Percentiles rank a stretch among this genome's conserved stretches.
phyloP scores from a whole-genome alignment of 441 rosid species.

The Adansonia rubrostipa region DNA sequence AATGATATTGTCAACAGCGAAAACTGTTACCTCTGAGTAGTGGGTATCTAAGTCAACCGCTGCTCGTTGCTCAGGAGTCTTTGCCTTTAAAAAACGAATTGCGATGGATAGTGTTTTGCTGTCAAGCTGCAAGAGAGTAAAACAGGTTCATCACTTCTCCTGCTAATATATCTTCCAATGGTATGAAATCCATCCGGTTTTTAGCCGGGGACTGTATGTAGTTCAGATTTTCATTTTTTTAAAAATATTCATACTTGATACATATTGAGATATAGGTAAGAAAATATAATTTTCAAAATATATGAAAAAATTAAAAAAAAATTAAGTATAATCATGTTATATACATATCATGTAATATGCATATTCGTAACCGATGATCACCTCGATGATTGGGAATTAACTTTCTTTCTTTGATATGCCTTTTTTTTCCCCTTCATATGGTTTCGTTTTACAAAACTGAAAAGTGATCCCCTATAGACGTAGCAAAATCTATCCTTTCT shows the following conservation, averaged over 20 bases:
- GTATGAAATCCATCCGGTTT: background rate
- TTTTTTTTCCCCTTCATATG: background rate
- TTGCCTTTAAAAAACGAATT: slow-evolving; percentile 84
- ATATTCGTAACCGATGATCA: too few relatives aligned
- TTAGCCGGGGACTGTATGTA: background rate
- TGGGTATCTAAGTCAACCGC: slow-evolving; percentile 98
- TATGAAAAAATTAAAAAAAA: too few relatives aligned
- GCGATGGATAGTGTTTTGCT: slow-evolving; percentile 70
- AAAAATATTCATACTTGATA: too few relatives aligned
- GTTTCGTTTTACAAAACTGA: background rate
- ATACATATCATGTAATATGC: too few relatives aligned
- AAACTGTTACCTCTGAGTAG: slow-evolving; percentile 61
- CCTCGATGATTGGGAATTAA: too few relatives aligned
- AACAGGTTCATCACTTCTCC: slow-evolving; percentile 1
- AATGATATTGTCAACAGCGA: background rate
- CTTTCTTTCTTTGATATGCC: background rate
- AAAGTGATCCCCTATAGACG: background rate
- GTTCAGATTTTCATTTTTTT: too few relatives aligned
- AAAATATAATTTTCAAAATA: too few relatives aligned
- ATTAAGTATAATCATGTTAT: too few relatives aligned
- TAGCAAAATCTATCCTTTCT: background rate
- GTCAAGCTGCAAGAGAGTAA: slow-evolving; percentile 62
- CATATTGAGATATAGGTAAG: too few relatives aligned
- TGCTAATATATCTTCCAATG: slow-evolving; percentile 21
- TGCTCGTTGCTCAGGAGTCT: slow-evolving; percentile 88